phyloP scores from a whole-genome alignment of 352 stramenopile species.

The Globisporangium parvum region DNA sequence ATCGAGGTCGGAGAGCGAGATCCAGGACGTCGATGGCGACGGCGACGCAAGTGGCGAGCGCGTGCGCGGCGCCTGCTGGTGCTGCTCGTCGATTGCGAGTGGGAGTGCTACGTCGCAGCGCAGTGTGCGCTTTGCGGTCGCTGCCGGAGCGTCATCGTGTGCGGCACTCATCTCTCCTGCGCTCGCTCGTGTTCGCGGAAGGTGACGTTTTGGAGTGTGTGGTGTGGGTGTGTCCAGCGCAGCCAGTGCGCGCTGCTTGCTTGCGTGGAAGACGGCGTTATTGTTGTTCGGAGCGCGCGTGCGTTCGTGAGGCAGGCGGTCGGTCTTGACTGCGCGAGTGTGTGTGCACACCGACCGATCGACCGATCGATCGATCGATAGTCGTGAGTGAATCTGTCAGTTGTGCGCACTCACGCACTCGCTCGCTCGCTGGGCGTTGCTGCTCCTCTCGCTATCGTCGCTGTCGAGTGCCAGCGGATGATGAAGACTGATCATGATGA shows the following conservation, averaged over 20 bases:
- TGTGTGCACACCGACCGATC: too few relatives aligned
- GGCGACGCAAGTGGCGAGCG: conserved; percentile 1
- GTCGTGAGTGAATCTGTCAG: too few relatives aligned
- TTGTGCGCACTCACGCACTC: too few relatives aligned
- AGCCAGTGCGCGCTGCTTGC: background rate
- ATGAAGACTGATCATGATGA: too few relatives aligned
- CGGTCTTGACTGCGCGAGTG: too few relatives aligned
- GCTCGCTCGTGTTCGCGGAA: background rate
- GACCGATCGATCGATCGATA: too few relatives aligned
- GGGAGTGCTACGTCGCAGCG: conserved; percentile 1
- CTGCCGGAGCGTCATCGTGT: background rate
- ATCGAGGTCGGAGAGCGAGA: conserved; percentile 14
- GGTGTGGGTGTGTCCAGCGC: too few relatives aligned
- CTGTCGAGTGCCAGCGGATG: too few relatives aligned
- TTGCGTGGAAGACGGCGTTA: background rate
- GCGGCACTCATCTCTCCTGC: background rate
- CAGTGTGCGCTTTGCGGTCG: background rate
- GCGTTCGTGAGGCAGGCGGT: too few relatives aligned
- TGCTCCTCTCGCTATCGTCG: too few relatives aligned
- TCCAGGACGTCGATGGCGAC: conserved; percentile 11
- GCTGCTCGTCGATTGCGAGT: conserved; percentile 4
- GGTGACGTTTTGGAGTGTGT: background rate
- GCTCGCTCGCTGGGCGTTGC: too few relatives aligned
- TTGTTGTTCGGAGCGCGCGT: background rate
- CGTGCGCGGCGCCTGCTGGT: too few relatives aligned